Base-by-base conservation (phyloP, 1,284 basidiomycete species). In the Ustilago esculenta region DNA sequence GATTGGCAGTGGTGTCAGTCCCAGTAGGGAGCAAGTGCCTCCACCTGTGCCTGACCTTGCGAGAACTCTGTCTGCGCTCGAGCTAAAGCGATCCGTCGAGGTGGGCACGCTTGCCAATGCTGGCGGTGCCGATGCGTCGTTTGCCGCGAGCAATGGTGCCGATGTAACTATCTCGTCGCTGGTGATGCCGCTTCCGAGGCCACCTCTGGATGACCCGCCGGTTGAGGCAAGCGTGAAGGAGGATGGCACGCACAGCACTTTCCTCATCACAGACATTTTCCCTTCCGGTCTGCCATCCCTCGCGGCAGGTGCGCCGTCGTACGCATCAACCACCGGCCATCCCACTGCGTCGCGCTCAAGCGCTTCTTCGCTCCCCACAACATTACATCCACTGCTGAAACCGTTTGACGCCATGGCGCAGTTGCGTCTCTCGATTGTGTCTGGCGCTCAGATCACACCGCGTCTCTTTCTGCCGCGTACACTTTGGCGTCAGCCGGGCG, bases 381-480 rank as follows among this genome's bases (percentile, higher is more conserved):
- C 60, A 15, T 20, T 51, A 11, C 60, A 65, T 10, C 30, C 59
- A n/a, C 34, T 66, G 1, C 46, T 74, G 1, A 42, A 56, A 21
- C 75, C 75, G 3, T 77, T 72, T 46, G 36, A 12, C 17, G 25
- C 14, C 3, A 42, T 29, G 51, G 43, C 49, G 5, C 55, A 56
- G 42, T 55, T 76, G 10, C 53, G 48, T 10, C n/a, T 20, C 8
- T 66, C 58, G 34, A 73, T 76, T 15, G 12, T 21, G 3, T 27
- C 32, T 0, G 94, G 94, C 11, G 92, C 90, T 12, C 96, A 95
- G 81, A 85, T 98, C 54, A 95, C 92, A 1, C 88, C 88, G 23
- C 87, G 89, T 36, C 84, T 98, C 60, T 94, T 94, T 82, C 89
- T 98, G 18, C 91, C 93, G 5, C 87, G 89, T 41, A 90, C 90